Base-by-base conservation (phyloP, 306 rosid species). In the Notholithocarpus densiflorus region DNA sequence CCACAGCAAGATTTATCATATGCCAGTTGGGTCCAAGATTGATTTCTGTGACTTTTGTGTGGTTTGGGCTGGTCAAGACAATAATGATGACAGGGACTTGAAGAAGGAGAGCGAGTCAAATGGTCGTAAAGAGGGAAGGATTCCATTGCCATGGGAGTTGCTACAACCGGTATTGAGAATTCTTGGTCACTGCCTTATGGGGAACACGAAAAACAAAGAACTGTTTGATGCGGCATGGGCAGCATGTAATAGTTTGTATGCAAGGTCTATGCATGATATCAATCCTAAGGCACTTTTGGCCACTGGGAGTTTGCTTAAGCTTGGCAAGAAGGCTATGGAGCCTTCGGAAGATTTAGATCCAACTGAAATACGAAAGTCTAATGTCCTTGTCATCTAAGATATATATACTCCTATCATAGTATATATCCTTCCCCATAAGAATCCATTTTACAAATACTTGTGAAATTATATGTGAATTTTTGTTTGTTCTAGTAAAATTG, bases 71-170 rank as follows among this genome's bases (percentile, higher is more conserved):
- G 93, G 98, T 0, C 82, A 81, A 56, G 87, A 83, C 14, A 13
- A 48, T 40, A 37, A 29, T 29, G 5, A 8, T 48, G 53, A 48
- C 2, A 83, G 88, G 0, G 77, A 77, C 4, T 75, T 80, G 88
- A 80, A 76, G 37, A 73, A 34, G 51, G 8, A 69, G 0, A 79
- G 45, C 1, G 89, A 75, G 5, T 70, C 1, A 51, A 0, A 23
- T 81, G 68, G 0, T 6, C 24, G 34, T 75, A 27, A 15, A 5
- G 86, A 80, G 57, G 91, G 94, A 9, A 88, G 92, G 72, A 87
- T 92, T 79, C 87, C 92, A 1, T 21, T 94, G 54, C 90, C 91
- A 6, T 92, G 93, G 89, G 98, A 94, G 59, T 43, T 92, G 77
- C 34, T 91, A 59, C 93, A 91, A 27, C 97, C 93, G 0, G 65